Base-by-base conservation (phyloP, 2,329 filamentous ascomycete species). In the Ophiostoma novo-ulmi region DNA sequence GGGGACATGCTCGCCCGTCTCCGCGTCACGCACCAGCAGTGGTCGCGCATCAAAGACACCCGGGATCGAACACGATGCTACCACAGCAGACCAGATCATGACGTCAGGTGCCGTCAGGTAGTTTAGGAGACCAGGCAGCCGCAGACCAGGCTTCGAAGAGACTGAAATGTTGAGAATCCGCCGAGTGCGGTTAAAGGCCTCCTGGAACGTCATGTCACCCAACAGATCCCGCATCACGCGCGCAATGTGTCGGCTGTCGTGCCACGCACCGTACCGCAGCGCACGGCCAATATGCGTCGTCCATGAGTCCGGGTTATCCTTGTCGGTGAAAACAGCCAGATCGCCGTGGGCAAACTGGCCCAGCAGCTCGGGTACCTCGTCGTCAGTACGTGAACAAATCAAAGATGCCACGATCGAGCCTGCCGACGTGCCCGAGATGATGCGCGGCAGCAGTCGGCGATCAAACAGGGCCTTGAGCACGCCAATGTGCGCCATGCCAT, bases 91-190 rank as follows among this genome's bases (percentile, higher is more conserved):
- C 93, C 94, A 97, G 70, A 98, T 94, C 81, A 97, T 87, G 69
- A 98, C 94, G 77, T 97, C 95, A 0, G 94, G 94, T 0, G 94
- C 91, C 0, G 94, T 97, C 72, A 97, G 87, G 76, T 97, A 97
- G 79, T 98, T 98, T 75, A 98, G 84, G 0, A 98, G 82, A 52
- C 92, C 85, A 0, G 94, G 94, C 20, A 97, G 83, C 77, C 97
- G 94, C 78, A 96, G 95, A 70, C 94, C 86, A 20, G 91, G 92
- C 1, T 92, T 91, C 1, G 91, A 93, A 0, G 94, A 97, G 7
- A 98, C 94, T 71, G 92, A 94, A 52, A 98, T 97, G 78, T 97
- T 98, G 76, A 97, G 87, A 73, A 97, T 94, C 71, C 93, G 87
- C 38, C 93, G 87, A 0, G 94, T 97, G n/a, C 93, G 89, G 77